A percentile compares a stretch with the other conserved stretches of the same genome.
Conservation (phyloP, 2,329 filamentous ascomycete genomes). For the Aureobasidium pullulans region DNA sequence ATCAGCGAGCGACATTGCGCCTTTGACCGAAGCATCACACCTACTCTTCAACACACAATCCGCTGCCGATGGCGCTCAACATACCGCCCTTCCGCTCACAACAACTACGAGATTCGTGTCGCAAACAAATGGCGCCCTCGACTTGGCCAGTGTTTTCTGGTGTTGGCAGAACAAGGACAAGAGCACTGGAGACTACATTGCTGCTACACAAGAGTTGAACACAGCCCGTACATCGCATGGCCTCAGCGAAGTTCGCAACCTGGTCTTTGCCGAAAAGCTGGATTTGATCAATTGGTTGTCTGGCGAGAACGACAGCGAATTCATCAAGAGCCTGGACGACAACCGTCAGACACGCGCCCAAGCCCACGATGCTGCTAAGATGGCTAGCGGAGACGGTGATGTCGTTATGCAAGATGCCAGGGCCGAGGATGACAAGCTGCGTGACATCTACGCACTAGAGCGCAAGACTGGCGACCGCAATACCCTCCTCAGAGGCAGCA, state of each 20-base stretch:
- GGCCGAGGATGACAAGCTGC: constrained; percentile 66
- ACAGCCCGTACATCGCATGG: constrained; percentile 55
- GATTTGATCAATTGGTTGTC: constrained; percentile 92
- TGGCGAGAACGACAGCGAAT: constrained; percentile 75
- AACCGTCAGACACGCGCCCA: constrained; percentile 48
- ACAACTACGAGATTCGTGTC: constrained; percentile 78
- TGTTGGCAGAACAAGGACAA: constrained; percentile 91
- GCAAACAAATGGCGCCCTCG: constrained; percentile 50
- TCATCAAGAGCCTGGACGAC: constrained; percentile 75
- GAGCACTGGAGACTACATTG: constrained; percentile 84
- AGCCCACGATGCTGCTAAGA: constrained; percentile 41
- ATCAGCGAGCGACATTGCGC: constrained; percentile 51
- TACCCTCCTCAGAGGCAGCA: constrained; percentile 75
- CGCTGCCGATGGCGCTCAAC: constrained; percentile 43
- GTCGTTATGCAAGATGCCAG: constrained; percentile 35
- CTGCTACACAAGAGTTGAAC: constrained; percentile 71
- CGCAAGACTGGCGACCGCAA: constrained; percentile 90
- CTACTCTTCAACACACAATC: constrained; percentile 33
- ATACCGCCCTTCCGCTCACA: constrained; percentile 39
- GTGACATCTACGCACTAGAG: constrained; percentile 87
- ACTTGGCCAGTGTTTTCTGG: constrained; percentile 92
- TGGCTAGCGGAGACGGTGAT: constrained; percentile 25
- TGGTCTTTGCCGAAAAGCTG: constrained; percentile 84
- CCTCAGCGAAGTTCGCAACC: constrained; percentile 68
- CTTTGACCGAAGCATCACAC: constrained; percentile 69